Evolutionary conservation across 2,329 filamentous ascomycete species (phyloP).

Genomic region (Periconia digitata): DNA sequence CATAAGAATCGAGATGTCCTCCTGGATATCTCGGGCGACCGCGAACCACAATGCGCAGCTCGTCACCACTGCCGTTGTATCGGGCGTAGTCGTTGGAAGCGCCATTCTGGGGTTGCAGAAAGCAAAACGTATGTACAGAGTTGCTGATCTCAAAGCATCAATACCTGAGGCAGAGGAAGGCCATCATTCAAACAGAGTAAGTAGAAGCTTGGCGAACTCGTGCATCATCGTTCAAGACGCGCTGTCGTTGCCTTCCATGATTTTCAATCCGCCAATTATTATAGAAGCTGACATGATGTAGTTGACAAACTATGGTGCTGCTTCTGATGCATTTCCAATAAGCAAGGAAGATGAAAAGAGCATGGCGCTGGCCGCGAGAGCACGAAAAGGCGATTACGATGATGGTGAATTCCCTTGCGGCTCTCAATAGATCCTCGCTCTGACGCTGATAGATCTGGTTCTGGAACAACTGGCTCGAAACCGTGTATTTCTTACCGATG

Average conservation of each 20-base stretch:
- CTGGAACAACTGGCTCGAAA: constrained; percentile 94
- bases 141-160: constrained; percentile 61
- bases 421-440: constrained; percentile 1
- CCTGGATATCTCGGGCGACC: constrained; percentile 48
- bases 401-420: constrained; percentile 49
- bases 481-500: constrained; percentile 82
- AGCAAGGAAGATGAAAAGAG: constrained; percentile 60
- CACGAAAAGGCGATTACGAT: constrained; percentile 65
- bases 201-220: constrained; percentile 41
- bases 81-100: constrained; percentile 51
- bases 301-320: constrained; percentile 64
- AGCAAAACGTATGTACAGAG: constrained; percentile 55
- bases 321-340: constrained; percentile 45
- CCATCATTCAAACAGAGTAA: constrained; percentile 55
- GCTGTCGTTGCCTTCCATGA: neutral
- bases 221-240: neutral
- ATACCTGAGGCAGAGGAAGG: constrained; percentile 59
- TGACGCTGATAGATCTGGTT: constrained; percentile 68
- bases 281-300: constrained; percentile 33
- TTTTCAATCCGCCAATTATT: neutral
- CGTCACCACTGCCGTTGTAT: constrained; percentile 67
- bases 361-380: constrained; percentile 60
- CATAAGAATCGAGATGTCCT: constrained; percentile 41
- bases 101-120: constrained; percentile 61
- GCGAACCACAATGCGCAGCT: constrained; percentile 61